Evolutionary conservation across 1,284 basidiomycete genomes (phyloP), one percentile per base, ranked within the genome.

Genomic region (Apiotrichum gracile): DNA sequence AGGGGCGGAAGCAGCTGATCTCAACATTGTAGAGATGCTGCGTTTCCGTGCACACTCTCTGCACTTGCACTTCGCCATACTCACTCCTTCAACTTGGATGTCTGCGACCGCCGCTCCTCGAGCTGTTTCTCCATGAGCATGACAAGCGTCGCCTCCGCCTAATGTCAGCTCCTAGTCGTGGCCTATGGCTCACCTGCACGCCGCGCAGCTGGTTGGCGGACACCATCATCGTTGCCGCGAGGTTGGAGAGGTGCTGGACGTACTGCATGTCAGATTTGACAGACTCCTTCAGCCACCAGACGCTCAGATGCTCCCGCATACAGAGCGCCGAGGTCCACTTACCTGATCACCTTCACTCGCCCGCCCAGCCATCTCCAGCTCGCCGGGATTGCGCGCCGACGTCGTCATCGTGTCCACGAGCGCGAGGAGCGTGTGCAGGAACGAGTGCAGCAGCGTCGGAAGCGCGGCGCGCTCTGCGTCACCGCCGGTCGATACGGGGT

Each of bases 341-440:
- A 69, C 71, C 56, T 72, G 70, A 58, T 72, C 70, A 8, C 72
- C 72, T 43, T 70, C 67, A 49, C 66, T 66, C n/a, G 60, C 62
- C 43, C 67, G 63, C 1, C 64, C 65, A 26, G 59, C 54, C 35
- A 57, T 52, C 31, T 60, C 60, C 31, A 74, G 52, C 48, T 71
- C 72, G 17, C 61, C 62, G 1, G 72, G 70, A 21, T 55, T 66
- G 12, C 69, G 58, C 21, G 69, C 66, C 4, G 72, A 67, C 10
- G 54, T 59, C 2, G 68, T 70, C 27, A 74, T 49, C 5, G 61
- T 55, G 42, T 74, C 72, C 5, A 74, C 29, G 2, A 74, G 57
- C 1, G 66, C 59, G 22, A 74, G 49, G 7, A 72, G 54, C 6
- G 72, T 71, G 51, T 74, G 70, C 14, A 74, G 55, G 56, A 71